Evolutionary conservation across 2,329 filamentous ascomycete genomes (phyloP).

Genomic region (Penicillium sp.): DNA sequence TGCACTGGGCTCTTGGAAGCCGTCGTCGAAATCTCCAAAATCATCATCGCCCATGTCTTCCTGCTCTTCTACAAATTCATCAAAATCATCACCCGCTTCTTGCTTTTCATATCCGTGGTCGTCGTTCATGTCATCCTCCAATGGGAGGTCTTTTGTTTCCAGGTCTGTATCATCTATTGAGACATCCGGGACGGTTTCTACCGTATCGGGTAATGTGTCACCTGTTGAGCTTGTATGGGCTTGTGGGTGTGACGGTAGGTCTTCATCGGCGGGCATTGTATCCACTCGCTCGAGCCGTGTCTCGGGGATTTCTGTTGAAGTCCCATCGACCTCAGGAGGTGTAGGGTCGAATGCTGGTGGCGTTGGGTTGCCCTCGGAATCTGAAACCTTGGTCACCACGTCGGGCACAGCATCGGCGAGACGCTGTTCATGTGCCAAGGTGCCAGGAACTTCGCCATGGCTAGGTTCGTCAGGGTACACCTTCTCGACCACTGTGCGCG

Average conservation of each 20-base stretch:
- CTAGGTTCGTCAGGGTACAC: constrained; percentile 57
- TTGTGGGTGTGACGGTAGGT: constrained; percentile 30
- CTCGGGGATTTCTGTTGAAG: constrained; percentile 38
- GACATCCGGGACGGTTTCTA: constrained; percentile 46
- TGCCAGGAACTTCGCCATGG: constrained; percentile 63
- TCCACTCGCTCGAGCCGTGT: constrained; percentile 49
- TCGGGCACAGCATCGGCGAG: constrained; percentile 61
- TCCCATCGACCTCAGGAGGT: constrained; percentile 18
- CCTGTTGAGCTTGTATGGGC: constrained; percentile 44
- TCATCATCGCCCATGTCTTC: constrained; percentile 53
- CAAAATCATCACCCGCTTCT: constrained; percentile 58
- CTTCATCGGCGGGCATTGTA: constrained; percentile 38
- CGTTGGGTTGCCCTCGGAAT: constrained; percentile 37
- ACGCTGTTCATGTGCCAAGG: constrained; percentile 56
- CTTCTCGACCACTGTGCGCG: constrained; percentile 62
- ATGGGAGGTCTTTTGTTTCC: constrained; percentile 50
- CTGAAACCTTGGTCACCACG: constrained; percentile 52
- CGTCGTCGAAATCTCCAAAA: constrained; percentile 67
- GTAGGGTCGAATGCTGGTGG: constrained; percentile 20
- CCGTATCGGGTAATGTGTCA: constrained; percentile 46
- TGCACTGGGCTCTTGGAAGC: constrained; percentile 56
- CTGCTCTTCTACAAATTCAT: constrained; percentile 54
- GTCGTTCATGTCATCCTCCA: constrained; percentile 52
- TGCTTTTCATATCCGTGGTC: constrained; percentile 52
- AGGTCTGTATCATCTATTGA: constrained; percentile 51